phyloP scores from a whole-genome alignment of 495 filamentous ascomycete genomes.

The Xylaria telfairii region DNA sequence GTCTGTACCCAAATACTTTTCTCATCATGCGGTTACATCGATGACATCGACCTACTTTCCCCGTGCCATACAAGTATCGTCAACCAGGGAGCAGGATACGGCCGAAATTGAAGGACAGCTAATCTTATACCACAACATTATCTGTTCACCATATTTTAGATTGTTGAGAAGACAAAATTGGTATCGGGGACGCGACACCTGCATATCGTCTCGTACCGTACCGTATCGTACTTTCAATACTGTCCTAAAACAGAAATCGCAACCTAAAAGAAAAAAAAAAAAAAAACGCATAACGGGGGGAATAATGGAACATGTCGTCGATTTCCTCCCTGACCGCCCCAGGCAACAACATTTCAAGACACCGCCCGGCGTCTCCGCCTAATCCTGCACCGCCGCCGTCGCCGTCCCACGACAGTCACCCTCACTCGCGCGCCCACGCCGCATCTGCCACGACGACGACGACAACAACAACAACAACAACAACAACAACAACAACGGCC shows the following conservation, averaged over 20 bases:
- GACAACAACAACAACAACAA: no score
- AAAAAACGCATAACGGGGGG: neutral
- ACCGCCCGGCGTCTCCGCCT: neutral
- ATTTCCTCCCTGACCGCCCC: slow-evolving; percentile 12
- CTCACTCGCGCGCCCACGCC: neutral
- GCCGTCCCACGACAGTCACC: slow-evolving; percentile 1
- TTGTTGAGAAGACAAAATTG: neutral
- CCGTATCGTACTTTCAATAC: neutral
- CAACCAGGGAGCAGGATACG: neutral
- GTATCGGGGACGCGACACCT: neutral
- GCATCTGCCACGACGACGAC: neutral
- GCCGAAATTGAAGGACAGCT: neutral
- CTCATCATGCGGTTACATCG: slow-evolving; percentile 12
- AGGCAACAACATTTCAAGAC: slow-evolving; percentile 16
- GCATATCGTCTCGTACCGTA: neutral
- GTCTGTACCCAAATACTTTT: neutral
- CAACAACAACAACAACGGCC: no score
- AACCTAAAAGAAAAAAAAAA: neutral
- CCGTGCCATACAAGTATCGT: neutral
- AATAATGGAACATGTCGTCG: slow-evolving; percentile 27
- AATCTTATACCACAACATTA: neutral
- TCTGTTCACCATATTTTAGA: neutral
- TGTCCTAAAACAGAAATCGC: neutral
- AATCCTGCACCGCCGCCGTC: neutral
- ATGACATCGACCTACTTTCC: slow-evolving; percentile 21